phyloP scores from a whole-genome alignment of 352 stramenopile genomes.

The Globisporangium takayamanum region DNA sequence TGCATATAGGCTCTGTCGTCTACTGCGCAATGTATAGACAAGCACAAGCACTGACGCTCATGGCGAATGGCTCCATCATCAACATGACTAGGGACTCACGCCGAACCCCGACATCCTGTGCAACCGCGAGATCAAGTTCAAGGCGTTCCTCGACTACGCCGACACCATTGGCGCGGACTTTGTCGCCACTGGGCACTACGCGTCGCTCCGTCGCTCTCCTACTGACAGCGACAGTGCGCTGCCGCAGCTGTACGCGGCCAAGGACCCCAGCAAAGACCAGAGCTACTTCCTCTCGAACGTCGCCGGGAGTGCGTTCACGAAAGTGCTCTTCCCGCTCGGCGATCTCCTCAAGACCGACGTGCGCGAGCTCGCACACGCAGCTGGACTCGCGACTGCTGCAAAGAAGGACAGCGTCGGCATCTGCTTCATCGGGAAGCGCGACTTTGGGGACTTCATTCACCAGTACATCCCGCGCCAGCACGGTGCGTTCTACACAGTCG shows the following conservation, averaged over 20 bases:
- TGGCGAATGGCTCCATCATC: neutral
- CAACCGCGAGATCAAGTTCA: constrained; percentile 99
- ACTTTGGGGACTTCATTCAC: constrained; percentile 90
- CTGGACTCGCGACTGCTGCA: constrained; percentile 78
- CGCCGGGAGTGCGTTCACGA: constrained; percentile 48
- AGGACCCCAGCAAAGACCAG: constrained; percentile 93
- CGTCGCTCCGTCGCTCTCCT: constrained; percentile 39
- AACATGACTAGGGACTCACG: constrained; percentile 51
- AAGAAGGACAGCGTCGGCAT: constrained; percentile 97
- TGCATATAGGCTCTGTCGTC: neutral
- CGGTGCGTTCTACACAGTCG: constrained; percentile 79
- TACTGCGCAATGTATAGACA: too few relatives aligned
- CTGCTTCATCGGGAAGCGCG: constrained; percentile 97
- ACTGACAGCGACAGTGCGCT: constrained; percentile 5
- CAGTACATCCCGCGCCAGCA: constrained; percentile 82
- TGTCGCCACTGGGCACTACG: constrained; percentile 97
- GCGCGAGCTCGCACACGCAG: constrained; percentile 78
- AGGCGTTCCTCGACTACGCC: constrained; percentile 92
- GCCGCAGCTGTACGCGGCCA: constrained; percentile 76
- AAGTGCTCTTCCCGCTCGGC: constrained; percentile 94
- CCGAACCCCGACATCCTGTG: constrained; percentile 95
- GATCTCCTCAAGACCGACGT: constrained; percentile 90
- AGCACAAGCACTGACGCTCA: neutral
- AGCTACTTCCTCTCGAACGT: constrained; percentile 96
- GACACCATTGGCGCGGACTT: constrained; percentile 80